Conservation (phyloP, 1,284 basidiomycete genomes). For the Rhodotorula sp. region DNA sequence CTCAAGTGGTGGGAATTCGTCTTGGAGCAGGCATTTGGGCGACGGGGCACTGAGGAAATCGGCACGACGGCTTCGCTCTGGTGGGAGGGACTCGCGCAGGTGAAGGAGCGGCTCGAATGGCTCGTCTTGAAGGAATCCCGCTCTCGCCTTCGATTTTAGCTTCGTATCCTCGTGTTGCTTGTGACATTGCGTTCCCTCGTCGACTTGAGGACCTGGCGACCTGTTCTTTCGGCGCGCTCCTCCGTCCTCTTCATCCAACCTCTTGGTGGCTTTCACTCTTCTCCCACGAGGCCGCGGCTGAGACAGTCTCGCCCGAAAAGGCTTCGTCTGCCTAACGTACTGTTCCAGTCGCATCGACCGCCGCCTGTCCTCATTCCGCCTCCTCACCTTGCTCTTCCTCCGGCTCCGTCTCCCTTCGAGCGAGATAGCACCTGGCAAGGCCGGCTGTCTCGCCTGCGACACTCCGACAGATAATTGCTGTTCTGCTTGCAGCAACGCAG, state of each 20-base stretch:
- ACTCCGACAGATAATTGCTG: neutral
- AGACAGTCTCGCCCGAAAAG: no score
- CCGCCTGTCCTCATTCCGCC: no score
- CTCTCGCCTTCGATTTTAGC: conserved; percentile 3
- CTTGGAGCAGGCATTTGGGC: conserved; percentile 42
- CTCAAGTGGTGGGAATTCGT: conserved; percentile 68
- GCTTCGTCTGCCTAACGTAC: no score
- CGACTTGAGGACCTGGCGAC: no score
- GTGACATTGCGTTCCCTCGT: neutral
- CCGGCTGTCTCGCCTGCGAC: neutral
- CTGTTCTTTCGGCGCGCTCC: no score
- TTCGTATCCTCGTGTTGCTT: neutral
- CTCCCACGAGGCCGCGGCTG: no score
- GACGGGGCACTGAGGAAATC: conserved; percentile 12
- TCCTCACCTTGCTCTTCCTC: no score
- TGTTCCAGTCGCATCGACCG: no score
- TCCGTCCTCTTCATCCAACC: no score
- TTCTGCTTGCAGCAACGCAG: neutral
- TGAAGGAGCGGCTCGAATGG: conserved; percentile 56
- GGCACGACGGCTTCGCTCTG: conserved; percentile 55
- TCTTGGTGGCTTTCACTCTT: no score
- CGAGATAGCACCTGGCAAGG: no score
- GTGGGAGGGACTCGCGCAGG: conserved; percentile 70
- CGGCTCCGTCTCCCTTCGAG: no score
- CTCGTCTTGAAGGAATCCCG: conserved; percentile 29